Evolutionary conservation across 1,284 basidiomycete genomes (phyloP), one percentile per base, ranked within the genome.

Genomic region (Lentinula novae-zelandiae): DNA sequence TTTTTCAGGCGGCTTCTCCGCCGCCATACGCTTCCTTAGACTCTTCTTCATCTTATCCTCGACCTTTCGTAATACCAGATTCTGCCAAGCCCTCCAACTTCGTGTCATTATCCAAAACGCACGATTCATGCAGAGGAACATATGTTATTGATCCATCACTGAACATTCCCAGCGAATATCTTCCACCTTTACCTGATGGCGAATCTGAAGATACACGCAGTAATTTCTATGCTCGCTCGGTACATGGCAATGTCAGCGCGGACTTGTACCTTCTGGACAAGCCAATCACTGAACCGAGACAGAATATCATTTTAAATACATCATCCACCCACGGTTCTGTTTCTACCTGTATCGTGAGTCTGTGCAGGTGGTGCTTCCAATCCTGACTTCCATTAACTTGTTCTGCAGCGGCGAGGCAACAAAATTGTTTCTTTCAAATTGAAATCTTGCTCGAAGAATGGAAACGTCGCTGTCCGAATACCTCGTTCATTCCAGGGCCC

Each of bases 131-230:
- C 51, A 68, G 64, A 17, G 78, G 77, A 60, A 67, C 70, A 27
- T 70, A 77, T 50, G 67, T 72, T 31, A 67, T 79, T 55, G 75
- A 78, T 57, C 75, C 77, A 0, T 70, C 70, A 33, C 65, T 80
- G 15, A 63, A 62, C 22, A 70, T 79, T 20, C 77, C 76, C 0
- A 10, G 65, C 1, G 67, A 70, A 48, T 56, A 76, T 27, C 67
- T 76, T 5, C 70, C 73, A 9, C 70, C 72, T 2, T 58, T 77
- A 1, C 27, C 53, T 2, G 64, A 68, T 0, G 70, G 64, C 31
- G 68, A 76, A 60, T 68, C 69, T 2, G 76, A 73, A 60, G 67
- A 62, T 4, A 67, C 70, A 20, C 68, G 77, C 13, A 71, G 71
- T 38, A 72, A 78, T 60, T 62, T 79, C 5, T 67, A 62, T 34